Conservation (phyloP, 768 basidiomycete genomes). For the Russula lepida region DNA sequence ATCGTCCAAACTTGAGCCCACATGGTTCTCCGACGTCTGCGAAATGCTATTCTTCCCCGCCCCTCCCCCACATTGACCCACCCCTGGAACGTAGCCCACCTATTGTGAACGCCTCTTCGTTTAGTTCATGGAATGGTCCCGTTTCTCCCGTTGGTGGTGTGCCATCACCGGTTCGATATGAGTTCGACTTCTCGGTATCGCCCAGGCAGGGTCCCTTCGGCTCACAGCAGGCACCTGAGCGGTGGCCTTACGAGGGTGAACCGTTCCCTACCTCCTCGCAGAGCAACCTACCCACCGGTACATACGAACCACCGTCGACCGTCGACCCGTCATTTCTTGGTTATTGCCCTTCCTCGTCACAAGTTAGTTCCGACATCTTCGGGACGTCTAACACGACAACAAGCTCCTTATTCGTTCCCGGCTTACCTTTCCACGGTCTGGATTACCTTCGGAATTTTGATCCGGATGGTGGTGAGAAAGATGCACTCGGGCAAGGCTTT, state of each 20-base stretch:
- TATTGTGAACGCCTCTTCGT: conserved; percentile 36
- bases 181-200: conserved; percentile 16
- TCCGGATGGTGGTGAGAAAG: conserved; percentile 38
- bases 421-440: conserved; percentile 76
- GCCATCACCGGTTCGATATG: conserved; percentile 17
- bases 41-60: conserved; percentile 59
- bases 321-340: conserved; percentile 21
- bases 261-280: conserved; percentile 12
- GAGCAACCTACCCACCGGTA: not conserved
- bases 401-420: conserved; percentile 57
- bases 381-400: conserved; percentile 37
- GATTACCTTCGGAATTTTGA: conserved; percentile 78
- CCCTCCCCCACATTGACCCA: conserved; percentile 43
- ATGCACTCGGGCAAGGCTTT: conserved; percentile 48
- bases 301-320: conserved; percentile 16
- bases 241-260: conserved; percentile 17
- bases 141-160: conserved; percentile 14
- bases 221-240: not conserved
- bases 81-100: conserved; percentile 50
- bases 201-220: conserved; percentile 10
- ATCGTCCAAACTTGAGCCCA: conserved; percentile 42
- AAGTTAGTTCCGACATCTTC: conserved; percentile 27
- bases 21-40: conserved; percentile 72
- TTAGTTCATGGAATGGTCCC: conserved; percentile 22
- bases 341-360: conserved; percentile 2